Conservation (phyloP, 495 filamentous ascomycete genomes). For the Penicillium coffeae region DNA sequence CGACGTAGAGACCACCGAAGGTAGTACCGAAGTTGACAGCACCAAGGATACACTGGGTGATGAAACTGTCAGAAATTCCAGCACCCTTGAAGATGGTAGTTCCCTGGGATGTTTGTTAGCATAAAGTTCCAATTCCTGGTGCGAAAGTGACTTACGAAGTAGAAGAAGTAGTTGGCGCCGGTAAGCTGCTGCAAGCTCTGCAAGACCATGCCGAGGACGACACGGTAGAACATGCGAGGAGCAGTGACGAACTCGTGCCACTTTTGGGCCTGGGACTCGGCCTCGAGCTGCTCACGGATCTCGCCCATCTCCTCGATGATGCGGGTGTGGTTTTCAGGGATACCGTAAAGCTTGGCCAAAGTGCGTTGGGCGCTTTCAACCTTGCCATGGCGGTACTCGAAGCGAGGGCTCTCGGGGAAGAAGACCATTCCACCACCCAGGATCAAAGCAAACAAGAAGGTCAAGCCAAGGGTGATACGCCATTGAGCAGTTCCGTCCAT, state of each 20-base stretch:
- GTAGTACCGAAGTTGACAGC: conserved; percentile 71
- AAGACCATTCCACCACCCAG: conserved; percentile 69
- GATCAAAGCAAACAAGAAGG: conserved; percentile 68
- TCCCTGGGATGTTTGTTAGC: conserved; percentile 41
- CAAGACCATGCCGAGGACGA: conserved; percentile 61
- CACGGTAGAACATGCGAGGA: conserved; percentile 69
- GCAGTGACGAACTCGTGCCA: conserved; percentile 69
- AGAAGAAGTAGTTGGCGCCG: conserved; percentile 74
- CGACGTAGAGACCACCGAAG: conserved; percentile 65
- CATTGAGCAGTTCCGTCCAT: conserved; percentile 54
- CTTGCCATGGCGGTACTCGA: conserved; percentile 61
- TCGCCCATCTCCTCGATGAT: conserved; percentile 66
- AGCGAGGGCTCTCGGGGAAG: conserved; percentile 70
- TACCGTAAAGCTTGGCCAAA: conserved; percentile 66
- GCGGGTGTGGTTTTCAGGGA: conserved; percentile 58
- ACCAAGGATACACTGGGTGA: conserved; percentile 70
- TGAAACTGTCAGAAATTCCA: conserved; percentile 64
- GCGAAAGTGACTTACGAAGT: conserved; percentile 56
- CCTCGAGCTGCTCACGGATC: conserved; percentile 56
- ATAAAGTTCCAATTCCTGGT: background rate
- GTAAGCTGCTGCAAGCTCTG: conserved; percentile 69
- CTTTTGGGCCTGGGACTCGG: conserved; percentile 52
- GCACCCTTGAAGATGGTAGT: conserved; percentile 69
- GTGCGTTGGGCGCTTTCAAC: conserved; percentile 60
- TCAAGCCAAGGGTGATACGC: conserved; percentile 75